These are phyloP conservation scores for Trichosporon sp. DNA, from an alignment of 1,284 basidiomycete genomes.

Conservation along the genomic window DNA sequence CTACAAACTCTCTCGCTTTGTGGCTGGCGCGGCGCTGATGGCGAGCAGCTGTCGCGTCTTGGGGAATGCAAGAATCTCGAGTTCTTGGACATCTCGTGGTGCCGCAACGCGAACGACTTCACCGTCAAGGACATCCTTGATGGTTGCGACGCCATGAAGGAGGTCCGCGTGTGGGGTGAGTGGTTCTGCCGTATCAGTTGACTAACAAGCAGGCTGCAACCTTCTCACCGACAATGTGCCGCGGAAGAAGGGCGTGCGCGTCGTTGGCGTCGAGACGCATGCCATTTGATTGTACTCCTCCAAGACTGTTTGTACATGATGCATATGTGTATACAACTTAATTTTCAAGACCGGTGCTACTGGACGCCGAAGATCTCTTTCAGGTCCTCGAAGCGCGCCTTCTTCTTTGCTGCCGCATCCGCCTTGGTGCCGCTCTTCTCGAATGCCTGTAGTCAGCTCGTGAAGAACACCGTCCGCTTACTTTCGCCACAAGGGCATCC, in stretches of 20 bases:
- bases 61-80: slow-evolving; percentile 62
- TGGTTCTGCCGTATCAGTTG: slow-evolving; percentile 18
- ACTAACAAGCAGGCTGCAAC: slow-evolving; percentile 48
- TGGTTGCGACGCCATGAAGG: slow-evolving; percentile 51
- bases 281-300: slow-evolving; percentile 36
- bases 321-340: slow-evolving; percentile 6
- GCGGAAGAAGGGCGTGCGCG: slow-evolving; percentile 53
- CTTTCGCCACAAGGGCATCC: slow-evolving; percentile 49
- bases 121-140: slow-evolving; percentile 72
- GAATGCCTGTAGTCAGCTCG: slow-evolving; percentile 42
- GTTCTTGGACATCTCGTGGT: slow-evolving; percentile 82
- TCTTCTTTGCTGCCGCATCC: slow-evolving; percentile 42
- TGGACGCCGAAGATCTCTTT: slow-evolving; percentile 49
- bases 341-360: background rate
- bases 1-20: slow-evolving; percentile 75
- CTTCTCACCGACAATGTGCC: slow-evolving; percentile 54
- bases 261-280: slow-evolving; percentile 57
- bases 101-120: slow-evolving; percentile 80
- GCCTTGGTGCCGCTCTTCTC: slow-evolving; percentile 46
- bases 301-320: background rate
- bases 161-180: slow-evolving; percentile 56
- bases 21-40: slow-evolving; percentile 68
- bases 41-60: slow-evolving; percentile 64
- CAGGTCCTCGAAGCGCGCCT: slow-evolving; percentile 52
- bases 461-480: slow-evolving; percentile 16